phyloP scores from a whole-genome alignment of 768 basidiomycete genomes.

The Mrakia hoshinonis region DNA sequence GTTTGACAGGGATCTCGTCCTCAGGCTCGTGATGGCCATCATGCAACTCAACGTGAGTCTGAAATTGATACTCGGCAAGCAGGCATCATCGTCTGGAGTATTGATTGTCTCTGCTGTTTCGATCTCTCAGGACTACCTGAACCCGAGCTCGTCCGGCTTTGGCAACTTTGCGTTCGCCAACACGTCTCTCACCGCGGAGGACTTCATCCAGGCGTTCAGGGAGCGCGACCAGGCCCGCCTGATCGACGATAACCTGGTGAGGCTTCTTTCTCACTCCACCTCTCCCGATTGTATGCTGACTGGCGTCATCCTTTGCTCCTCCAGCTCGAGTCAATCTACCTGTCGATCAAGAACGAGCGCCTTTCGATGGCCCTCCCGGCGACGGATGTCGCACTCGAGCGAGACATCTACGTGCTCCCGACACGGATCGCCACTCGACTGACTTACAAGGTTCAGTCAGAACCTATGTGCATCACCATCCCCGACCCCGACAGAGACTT shows the following conservation, averaged over 20 bases:
- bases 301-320: too few species aligned
- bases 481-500: conserved; percentile 76
- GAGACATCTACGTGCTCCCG: conserved; percentile 54
- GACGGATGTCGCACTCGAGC: conserved; percentile 39
- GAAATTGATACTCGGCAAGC: too few species aligned
- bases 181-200: conserved; percentile 53
- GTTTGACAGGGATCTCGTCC: conserved; percentile 71
- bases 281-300: too few species aligned
- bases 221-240: conserved; percentile 61
- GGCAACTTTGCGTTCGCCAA: conserved; percentile 36
- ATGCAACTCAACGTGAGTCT: conserved; percentile 60
- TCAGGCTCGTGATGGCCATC: conserved; percentile 67
- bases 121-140: conserved; percentile 53
- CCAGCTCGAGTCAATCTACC: not conserved
- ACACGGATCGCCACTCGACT: conserved; percentile 57
- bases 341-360: conserved; percentile 45
- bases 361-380: conserved; percentile 60
- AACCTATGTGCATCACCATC: conserved; percentile 75
- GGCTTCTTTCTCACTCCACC: conserved; percentile 57
- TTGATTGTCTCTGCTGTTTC: not conserved
- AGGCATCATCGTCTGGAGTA: too few species aligned
- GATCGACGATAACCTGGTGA: conserved; percentile 68
- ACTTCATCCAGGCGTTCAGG: conserved; percentile 77
- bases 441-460: conserved; percentile 80
- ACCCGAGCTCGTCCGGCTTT: conserved; percentile 42